phyloP scores from a whole-genome alignment of 2,329 filamentous ascomycete genomes.

The Cordyceps tenuipes region DNA sequence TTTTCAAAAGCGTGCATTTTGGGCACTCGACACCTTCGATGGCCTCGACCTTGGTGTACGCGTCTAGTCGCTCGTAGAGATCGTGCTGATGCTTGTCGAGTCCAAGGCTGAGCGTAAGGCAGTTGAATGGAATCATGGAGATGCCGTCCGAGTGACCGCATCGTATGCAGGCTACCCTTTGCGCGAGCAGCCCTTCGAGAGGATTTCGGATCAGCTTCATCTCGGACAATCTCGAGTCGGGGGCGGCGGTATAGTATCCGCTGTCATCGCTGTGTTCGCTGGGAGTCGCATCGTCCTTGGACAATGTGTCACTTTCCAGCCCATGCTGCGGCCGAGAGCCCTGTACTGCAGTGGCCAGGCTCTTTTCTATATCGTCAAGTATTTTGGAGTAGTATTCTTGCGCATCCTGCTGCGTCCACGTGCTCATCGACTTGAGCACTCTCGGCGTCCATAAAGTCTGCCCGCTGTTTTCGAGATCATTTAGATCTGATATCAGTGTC shows the following conservation, averaged over 20 bases:
- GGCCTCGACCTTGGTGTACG: constrained; percentile 74
- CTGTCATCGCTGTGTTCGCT: constrained; percentile 50
- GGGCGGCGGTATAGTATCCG: constrained; percentile 43
- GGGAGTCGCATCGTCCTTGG: constrained; percentile 32
- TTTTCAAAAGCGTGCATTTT: constrained; percentile 73
- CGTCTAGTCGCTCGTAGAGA: constrained; percentile 70
- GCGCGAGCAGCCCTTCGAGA: constrained; percentile 77
- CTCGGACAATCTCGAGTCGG: constrained; percentile 29
- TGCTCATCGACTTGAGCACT: constrained; percentile 84
- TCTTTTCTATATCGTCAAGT: constrained; percentile 74
- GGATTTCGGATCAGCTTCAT: constrained; percentile 55
- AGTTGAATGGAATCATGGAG: constrained; percentile 89
- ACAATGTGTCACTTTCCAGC: constrained; percentile 28
- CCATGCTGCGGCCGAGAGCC: constrained; percentile 23
- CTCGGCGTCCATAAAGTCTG: constrained; percentile 73
- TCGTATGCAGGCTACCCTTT: constrained; percentile 76
- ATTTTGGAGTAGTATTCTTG: constrained; percentile 95
- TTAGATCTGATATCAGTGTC: constrained; percentile 61
- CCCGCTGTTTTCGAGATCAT: constrained; percentile 61
- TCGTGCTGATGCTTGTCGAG: constrained; percentile 53
- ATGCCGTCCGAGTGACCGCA: constrained; percentile 86
- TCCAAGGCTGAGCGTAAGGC: constrained; percentile 76
- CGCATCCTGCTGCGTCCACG: constrained; percentile 92
- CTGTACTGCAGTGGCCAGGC: constrained; percentile 47
- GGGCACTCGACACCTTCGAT: constrained; percentile 88